phyloP scores from a whole-genome alignment of 768 basidiomycete genomes.

The Hortiboletus campestris region DNA sequence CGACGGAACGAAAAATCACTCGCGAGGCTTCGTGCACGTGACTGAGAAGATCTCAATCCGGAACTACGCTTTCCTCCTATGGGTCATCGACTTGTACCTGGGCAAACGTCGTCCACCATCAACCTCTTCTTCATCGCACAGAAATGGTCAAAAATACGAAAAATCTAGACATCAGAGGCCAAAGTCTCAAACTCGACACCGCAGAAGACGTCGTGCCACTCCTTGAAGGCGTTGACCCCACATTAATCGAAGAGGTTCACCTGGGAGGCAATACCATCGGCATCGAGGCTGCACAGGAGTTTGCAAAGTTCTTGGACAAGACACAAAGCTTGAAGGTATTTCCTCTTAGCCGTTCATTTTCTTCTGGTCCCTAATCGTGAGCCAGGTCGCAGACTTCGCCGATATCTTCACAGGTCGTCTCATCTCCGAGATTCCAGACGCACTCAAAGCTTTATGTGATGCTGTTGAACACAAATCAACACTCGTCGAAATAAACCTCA shows the following conservation, averaged over 20 bases:
- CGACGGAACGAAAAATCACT: slow-evolving; percentile 5
- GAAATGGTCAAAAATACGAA: slow-evolving; percentile 19
- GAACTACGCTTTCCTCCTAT: slow-evolving; percentile 8
- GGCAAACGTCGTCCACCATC: not conserved
- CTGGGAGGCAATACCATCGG: slow-evolving; percentile 94
- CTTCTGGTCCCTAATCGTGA: slow-evolving; percentile 4
- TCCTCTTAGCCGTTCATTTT: not conserved
- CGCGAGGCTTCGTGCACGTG: slow-evolving; percentile 20
- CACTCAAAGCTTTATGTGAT: slow-evolving; percentile 85
- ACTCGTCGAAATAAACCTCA: slow-evolving; percentile 85
- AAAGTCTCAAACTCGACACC: slow-evolving; percentile 70
- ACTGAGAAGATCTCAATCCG: not conserved
- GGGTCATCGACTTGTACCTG: slow-evolving; percentile 17
- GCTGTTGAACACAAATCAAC: slow-evolving; percentile 78
- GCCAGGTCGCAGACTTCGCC: slow-evolving; percentile 90
- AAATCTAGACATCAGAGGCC: slow-evolving; percentile 30
- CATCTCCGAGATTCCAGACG: slow-evolving; percentile 91
- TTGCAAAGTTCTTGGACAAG: slow-evolving; percentile 74
- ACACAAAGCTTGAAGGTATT: slow-evolving; percentile 68
- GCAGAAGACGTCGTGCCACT: slow-evolving; percentile 73
- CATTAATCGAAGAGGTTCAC: slow-evolving; percentile 79
- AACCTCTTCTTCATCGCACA: not conserved
- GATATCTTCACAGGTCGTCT: slow-evolving; percentile 98
- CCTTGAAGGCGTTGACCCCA: slow-evolving; percentile 62
- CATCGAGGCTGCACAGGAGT: slow-evolving; percentile 81